These are phyloP conservation scores for Oryza glaberrima DNA, from an alignment of 176 grass and related monocot genomes.

Conservation along the genomic window DNA sequence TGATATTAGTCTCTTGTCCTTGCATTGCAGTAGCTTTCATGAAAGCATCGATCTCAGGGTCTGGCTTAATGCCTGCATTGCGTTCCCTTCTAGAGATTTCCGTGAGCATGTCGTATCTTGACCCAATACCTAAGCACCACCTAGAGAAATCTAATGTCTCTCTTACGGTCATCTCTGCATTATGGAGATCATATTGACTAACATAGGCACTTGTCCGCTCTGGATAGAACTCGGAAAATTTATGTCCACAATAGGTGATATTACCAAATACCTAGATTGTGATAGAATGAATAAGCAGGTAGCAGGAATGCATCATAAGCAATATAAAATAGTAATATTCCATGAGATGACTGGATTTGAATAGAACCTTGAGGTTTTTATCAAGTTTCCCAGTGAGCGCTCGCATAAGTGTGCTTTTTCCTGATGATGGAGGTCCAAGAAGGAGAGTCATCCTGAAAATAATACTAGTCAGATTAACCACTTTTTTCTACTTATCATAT, in stretches of 20 bases:
- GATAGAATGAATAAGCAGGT: not conserved
- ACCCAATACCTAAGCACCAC: slow-evolving; percentile 56
- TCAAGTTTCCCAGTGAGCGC: slow-evolving; percentile 61
- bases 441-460: slow-evolving; percentile 78
- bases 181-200: slow-evolving; percentile 64
- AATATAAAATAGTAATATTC: too few relatives aligned
- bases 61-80: slow-evolving; percentile 68
- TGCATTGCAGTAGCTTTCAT: slow-evolving; percentile 61
- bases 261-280: slow-evolving; percentile 43
- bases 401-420: slow-evolving; percentile 70
- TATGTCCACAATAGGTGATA: slow-evolving; percentile 62
- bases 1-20: slow-evolving; percentile 58
- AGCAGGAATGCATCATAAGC: not conserved
- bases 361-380: slow-evolving; percentile 57
- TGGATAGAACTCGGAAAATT: slow-evolving; percentile 57
- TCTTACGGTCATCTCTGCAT: slow-evolving; percentile 68
- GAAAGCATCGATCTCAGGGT: slow-evolving; percentile 63
- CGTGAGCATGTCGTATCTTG: slow-evolving; percentile 56
- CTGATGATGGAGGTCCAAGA: slow-evolving; percentile 47
- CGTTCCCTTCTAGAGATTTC: slow-evolving; percentile 64
- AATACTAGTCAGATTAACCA: too few relatives aligned
- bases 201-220: slow-evolving; percentile 67
- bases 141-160: slow-evolving; percentile 70
- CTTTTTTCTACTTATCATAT: too few relatives aligned
- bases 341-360: not conserved